These are phyloP conservation scores for Hypoxylon lienhwacheense DNA, from an alignment of 495 filamentous ascomycete species.

Conservation along the genomic window DNA sequence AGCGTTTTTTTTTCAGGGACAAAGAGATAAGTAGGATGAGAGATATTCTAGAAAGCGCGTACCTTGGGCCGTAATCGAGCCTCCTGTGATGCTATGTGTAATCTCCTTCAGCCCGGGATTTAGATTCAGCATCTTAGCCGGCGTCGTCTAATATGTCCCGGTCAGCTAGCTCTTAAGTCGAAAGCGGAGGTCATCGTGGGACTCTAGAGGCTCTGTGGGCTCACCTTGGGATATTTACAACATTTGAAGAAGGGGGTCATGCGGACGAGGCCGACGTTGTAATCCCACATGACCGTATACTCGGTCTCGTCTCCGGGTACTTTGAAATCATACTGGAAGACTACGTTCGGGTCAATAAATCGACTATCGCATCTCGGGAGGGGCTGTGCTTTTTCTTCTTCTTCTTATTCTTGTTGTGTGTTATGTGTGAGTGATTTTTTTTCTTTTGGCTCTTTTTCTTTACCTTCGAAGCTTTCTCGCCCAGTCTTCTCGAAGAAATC, in stretches of 20 bases:
- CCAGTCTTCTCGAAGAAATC: constrained; percentile 81
- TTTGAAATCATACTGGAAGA: constrained; percentile 89
- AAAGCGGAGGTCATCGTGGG: background rate
- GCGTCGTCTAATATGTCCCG: constrained; percentile 66
- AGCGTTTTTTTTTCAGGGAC: constrained; percentile 2
- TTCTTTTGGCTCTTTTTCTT: constrained; percentile 22
- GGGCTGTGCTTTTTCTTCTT: constrained; percentile 6
- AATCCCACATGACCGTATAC: constrained; percentile 94
- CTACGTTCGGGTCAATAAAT: constrained; percentile 49
- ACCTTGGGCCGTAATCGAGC: constrained; percentile 89
- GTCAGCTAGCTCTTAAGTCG: constrained; percentile 13
- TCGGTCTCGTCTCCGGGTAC: constrained; percentile 64
- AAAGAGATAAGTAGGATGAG: too few species aligned
- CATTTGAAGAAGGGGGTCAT: constrained; percentile 96
- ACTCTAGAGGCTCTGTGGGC: background rate
- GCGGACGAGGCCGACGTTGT: constrained; percentile 90
- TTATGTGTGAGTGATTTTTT: too few species aligned
- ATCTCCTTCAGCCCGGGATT: constrained; percentile 85
- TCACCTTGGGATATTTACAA: constrained; percentile 80
- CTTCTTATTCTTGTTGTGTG: too few species aligned
- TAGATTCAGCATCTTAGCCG: constrained; percentile 73
- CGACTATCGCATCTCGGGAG: constrained; percentile 9
- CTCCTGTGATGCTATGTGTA: constrained; percentile 92
- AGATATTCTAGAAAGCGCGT: constrained; percentile 21
- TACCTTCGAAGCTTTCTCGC: constrained; percentile 86